Base-by-base conservation (phyloP, 805 yeast species). In the Spathaspora arborariae region DNA sequence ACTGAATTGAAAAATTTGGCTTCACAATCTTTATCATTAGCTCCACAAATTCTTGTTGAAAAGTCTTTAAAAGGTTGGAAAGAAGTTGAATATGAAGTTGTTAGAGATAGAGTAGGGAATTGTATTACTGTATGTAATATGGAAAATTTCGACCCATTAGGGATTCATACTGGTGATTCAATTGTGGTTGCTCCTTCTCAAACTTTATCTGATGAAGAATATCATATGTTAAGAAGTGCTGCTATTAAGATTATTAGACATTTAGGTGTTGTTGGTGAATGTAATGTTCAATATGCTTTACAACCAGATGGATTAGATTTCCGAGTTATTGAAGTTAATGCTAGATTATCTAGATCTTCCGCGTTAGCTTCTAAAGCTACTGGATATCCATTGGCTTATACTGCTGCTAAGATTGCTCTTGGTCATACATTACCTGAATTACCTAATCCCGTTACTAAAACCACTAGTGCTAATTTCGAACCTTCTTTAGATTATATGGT, bases 161-260 rank as follows among this genome's bases (percentile, higher is more conserved):
- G 99, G 58, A 86, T 92, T 60, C 99, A 92, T 73, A 92, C 99
- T 47, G 99, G 99, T 75, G 99, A 92, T 68, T 94, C 99, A 37
- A 94, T 92, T 59, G 99, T 92, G 42, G 97, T 94, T 62, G 99
- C 99, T 46, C 99, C 99, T 42, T 90, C 97, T 38, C 99, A 92
- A 72, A 92, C 99, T 36, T 75, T 92, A 59, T 86, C 96, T 34
- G 99, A 92, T 69, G 96, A 91, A 67, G 99, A 92, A 65, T 92
- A 88, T 72, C 96, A 92, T 73, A 94, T 92, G 99, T 82, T 92
- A 60, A 85, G 99, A 75, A 78, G 95, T 42, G 96, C 99, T 47
- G 99, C 99, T 47, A 89, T 94, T 68, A 94, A 94, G 72, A 89
- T 92, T 62, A 92, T 92, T 60, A 88, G 98, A 70, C 99, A 92